Conservation (phyloP, 805 yeast species). For the Torulaspora quercuum region DNA sequence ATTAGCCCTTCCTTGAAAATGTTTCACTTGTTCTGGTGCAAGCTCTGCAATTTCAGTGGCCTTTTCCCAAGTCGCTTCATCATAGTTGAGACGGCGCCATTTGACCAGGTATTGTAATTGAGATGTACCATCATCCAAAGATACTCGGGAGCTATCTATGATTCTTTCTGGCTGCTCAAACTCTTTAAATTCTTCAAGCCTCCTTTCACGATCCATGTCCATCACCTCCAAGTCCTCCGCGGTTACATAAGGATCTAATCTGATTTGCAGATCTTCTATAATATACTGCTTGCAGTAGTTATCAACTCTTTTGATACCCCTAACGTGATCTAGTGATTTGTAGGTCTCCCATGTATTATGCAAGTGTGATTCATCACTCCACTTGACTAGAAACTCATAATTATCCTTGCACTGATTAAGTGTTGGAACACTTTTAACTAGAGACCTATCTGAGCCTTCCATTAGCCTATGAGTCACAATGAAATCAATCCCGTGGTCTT, state of each 20-base stretch:
- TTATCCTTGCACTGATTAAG: conserved; percentile 55
- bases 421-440: conserved; percentile 38
- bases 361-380: conserved; percentile 83
- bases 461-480: conserved; percentile 31
- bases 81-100: conserved; percentile 91
- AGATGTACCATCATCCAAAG: conserved; percentile 51
- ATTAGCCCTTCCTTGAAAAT: conserved; percentile 73
- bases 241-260: conserved; percentile 77
- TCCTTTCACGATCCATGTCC: conserved; percentile 85
- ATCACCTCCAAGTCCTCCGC: conserved; percentile 89
- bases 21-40: conserved; percentile 80
- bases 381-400: conserved; percentile 67
- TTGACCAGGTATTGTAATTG: conserved; percentile 80
- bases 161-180: conserved; percentile 85
- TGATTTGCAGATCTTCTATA: conserved; percentile 66
- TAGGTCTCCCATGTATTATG: conserved; percentile 94
- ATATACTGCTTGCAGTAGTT: conserved; percentile 82
- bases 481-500: conserved; percentile 30
- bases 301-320: conserved; percentile 83
- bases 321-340: conserved; percentile 44
- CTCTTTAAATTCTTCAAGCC: conserved; percentile 78
- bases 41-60: conserved; percentile 81
- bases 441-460: conserved; percentile 23
- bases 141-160: conserved; percentile 75
- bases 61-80: conserved; percentile 95